Base-by-base conservation (phyloP, 352 stramenopile genomes). In the Phytophthora tentaculata region DNA sequence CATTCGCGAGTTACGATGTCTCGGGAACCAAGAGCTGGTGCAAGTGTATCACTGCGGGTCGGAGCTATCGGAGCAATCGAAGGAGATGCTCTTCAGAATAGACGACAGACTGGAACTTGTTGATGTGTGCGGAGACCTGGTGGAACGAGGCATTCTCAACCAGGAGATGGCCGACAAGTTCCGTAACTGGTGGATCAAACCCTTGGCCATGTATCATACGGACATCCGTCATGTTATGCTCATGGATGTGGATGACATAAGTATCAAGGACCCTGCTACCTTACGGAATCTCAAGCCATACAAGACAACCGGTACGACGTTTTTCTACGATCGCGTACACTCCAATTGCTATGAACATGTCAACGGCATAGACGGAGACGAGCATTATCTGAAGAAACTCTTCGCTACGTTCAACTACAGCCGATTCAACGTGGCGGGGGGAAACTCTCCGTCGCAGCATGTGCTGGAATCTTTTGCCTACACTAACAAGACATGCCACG, bases 201-300 rank as follows among this genome's bases (percentile, higher is more conserved):
- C 58, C 5, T 22, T 72, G 44, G 58, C 57, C 17, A 39, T 72
- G 51, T 68, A 59, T n/a, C 58, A 72, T 20, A 72, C 64, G 0
- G 64, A 67, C 26, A 22, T 72, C 5, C 58, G 64, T 4, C 64
- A 72, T 37, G 64, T 72, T 0, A 56, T 72, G 28, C 58, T 72
- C 14, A 72, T 72, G 64, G 64, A 72, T 43, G 58, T 68, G 13
- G 64, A 72, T 45, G 64, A 68, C 16, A 72, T 72, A 23, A 59
- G 26, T 39, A 29, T 72, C 10, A 59, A 62, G 13, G 39, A 72
- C 12, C 64, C 64, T 22, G 64, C 64, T 28, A 19, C 7, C 17
- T 32, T 72, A 22, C 22, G 64, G 5, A 32, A 49, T 6, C 12
- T 72, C n/a, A 54, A 68, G 26, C 57, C 51, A 16, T 72, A 72